Evolutionary conservation across 306 rosid species (phyloP).

Genomic region (Acacia crassicarpa): DNA sequence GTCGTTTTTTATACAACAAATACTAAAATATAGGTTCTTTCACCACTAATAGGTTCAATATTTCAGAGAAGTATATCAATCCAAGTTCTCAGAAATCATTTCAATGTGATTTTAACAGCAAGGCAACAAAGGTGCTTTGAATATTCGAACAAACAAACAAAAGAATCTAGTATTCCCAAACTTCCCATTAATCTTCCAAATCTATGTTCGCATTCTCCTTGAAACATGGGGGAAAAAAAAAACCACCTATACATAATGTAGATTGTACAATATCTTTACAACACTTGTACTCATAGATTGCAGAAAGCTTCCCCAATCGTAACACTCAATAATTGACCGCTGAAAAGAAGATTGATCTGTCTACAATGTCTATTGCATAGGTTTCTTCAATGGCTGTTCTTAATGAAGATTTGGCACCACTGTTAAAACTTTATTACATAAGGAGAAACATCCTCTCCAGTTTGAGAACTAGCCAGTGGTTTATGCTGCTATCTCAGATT

Average conservation of each 20-base stretch:
- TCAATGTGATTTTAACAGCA: conserved; percentile 16
- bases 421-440: conserved; percentile 24
- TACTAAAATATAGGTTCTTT: conserved; percentile 20
- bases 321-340: conserved; percentile 28
- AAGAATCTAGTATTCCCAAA: conserved; percentile 22
- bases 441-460: conserved; percentile 22
- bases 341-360: conserved; percentile 23
- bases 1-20: no score
- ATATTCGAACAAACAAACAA: conserved; percentile 19
- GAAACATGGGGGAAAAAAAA: not conserved
- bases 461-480: conserved; percentile 35
- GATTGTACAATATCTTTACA: conserved; percentile 19
- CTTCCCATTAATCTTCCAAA: conserved; percentile 5
- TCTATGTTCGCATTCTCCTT: conserved; percentile 15
- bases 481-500: conserved; percentile 34
- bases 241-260: conserved; percentile 1
- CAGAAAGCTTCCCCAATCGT: not conserved
- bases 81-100: conserved; percentile 27
- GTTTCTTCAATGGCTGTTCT: conserved; percentile 31
- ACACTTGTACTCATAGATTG: conserved; percentile 11
- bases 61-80: not conserved
- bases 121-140: conserved; percentile 14
- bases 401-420: conserved; percentile 27
- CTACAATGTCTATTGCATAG: conserved; percentile 14
- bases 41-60: not conserved